A percentile compares a stretch with the other conserved stretches of the same genome.
Conservation (phyloP, 805 yeast genomes). For the Saturnispora diversa region DNA sequence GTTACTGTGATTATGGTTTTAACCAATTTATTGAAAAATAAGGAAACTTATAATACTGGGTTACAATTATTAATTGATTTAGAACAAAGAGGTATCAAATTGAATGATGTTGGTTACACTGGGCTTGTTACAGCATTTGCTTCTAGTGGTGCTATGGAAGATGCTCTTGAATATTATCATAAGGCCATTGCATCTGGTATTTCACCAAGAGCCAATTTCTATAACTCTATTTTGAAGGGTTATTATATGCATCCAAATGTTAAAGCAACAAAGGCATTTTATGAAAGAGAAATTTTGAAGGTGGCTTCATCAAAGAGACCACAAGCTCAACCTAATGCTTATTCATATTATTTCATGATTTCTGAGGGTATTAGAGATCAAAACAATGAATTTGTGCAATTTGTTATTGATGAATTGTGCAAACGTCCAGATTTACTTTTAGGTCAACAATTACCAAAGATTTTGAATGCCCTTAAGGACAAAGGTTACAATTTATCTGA, state of each 20-base stretch:
- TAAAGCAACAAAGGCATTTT: conserved; percentile 35
- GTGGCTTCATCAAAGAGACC: conserved; percentile 15
- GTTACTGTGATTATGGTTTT: conserved; percentile 45
- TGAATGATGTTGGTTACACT: conserved; percentile 35
- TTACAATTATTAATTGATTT: conserved; percentile 39
- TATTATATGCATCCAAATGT: conserved; percentile 33
- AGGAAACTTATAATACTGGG: conserved; percentile 44
- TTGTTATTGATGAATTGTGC: conserved; percentile 34
- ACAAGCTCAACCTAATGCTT: conserved; percentile 36
- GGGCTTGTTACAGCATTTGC: conserved; percentile 42
- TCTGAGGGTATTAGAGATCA: conserved; percentile 30
- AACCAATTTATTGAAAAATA: conserved; percentile 43
- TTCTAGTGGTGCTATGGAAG: conserved; percentile 32
- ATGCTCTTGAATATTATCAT: conserved; percentile 36
- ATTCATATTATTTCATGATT: conserved; percentile 42
- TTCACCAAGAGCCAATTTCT: conserved; percentile 31
- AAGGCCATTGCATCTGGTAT: conserved; percentile 30
- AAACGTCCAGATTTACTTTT: conserved; percentile 24
- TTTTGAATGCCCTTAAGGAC: conserved; percentile 21
- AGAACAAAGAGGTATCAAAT: conserved; percentile 26
- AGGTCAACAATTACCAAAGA: conserved; percentile 36
- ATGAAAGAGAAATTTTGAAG: conserved; percentile 27
- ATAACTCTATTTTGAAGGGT: conserved; percentile 42
- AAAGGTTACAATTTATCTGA: conserved; percentile 20
- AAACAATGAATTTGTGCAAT: conserved; percentile 29